These are phyloP conservation scores for Pyrus bretschneideri DNA, from an alignment of 306 rosid species.

Conservation along the genomic window DNA sequence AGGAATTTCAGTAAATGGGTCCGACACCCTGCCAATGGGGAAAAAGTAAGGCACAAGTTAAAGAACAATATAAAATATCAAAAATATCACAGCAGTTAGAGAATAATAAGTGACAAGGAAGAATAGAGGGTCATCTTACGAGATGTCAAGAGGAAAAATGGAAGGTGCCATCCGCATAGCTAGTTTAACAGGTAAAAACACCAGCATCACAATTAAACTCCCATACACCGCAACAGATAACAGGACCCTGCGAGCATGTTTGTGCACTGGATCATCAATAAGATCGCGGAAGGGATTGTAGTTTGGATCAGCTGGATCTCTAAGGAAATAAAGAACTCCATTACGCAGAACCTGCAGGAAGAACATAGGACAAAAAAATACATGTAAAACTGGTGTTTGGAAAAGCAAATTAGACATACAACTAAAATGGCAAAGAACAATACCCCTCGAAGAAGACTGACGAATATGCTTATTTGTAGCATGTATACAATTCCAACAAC, in stretches of 20 bases:
- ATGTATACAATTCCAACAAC: conserved; percentile 96
- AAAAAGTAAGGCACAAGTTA: conserved; percentile 16
- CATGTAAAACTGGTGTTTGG: not conserved
- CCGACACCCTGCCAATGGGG: conserved; percentile 70
- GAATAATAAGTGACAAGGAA: conserved; percentile 8
- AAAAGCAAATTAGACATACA: not conserved
- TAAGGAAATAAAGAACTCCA: conserved; percentile 94
- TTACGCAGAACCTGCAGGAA: conserved; percentile 80
- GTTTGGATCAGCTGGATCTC: conserved; percentile 99
- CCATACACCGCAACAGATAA: conserved; percentile 97
- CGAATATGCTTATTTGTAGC: conserved; percentile 97
- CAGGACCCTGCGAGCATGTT: conserved; percentile 96
- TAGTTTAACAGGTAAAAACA: conserved; percentile 90
- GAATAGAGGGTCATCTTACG: conserved; percentile 47
- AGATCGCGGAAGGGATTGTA: conserved; percentile 98
- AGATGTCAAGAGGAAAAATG: conserved; percentile 91
- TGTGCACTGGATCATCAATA: conserved; percentile 98
- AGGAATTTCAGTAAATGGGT: conserved; percentile 97
- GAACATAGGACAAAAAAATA: conserved; percentile 3
- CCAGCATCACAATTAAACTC: conserved; percentile 97
- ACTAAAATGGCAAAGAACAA: conserved; percentile 7
- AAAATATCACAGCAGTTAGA: not conserved
- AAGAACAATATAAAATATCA: conserved; percentile 1
- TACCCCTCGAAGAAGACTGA: conserved; percentile 99
- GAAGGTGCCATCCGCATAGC: conserved; percentile 92